Evolutionary conservation across 129 eudicot genomes (phyloP), one percentile per base, ranked within the genome.

Genomic region (Rutidosis leptorrhynchoides): DNA sequence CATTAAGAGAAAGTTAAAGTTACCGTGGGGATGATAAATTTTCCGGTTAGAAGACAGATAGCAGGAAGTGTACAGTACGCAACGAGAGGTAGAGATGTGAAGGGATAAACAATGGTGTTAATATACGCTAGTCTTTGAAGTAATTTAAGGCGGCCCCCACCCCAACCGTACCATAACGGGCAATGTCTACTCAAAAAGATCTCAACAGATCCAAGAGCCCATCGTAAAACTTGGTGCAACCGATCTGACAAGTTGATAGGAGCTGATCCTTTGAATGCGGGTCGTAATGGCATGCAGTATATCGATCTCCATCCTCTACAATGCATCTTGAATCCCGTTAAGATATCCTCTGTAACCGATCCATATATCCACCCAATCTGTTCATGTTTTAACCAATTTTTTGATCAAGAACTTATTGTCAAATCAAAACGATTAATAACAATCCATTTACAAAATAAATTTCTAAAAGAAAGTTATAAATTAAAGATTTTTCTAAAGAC

Each of bases 301-400:
- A 94, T 81, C 12, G 99, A 94, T 74, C 99, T 94, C 99, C 99
- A 94, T 61, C 99, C 99, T 25, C 99, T 85, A 56, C 99, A 94
- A 40, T 94, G 99, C 99, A 94, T 94, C 63, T 94, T 94, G 88
- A 94, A 94, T 19, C 99, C 99, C 43, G 97, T 86, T 78, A 94
- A 74, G 73, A 94, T 94, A 78, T 94, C 99, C 73, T 94, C 99
- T 4, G 99, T 94, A 45, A 94, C 96, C 42, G 99, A 94, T 15
- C 99, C 99, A 58, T 94, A 94, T 65, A 94, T 94, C 99, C 99
- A 94, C 2, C 99, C 99, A 81, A 94, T 94, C 99, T 93, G 84
- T 66, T 35, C 42, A 60, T 14, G 60, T 62, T 75, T 35, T 21
- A 75, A 65, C 58, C 15, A 73, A 6, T 15, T 57, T 15, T 57